phyloP scores from a whole-genome alignment of 2,329 filamentous ascomycete species.

The Elsinoe perseae region DNA sequence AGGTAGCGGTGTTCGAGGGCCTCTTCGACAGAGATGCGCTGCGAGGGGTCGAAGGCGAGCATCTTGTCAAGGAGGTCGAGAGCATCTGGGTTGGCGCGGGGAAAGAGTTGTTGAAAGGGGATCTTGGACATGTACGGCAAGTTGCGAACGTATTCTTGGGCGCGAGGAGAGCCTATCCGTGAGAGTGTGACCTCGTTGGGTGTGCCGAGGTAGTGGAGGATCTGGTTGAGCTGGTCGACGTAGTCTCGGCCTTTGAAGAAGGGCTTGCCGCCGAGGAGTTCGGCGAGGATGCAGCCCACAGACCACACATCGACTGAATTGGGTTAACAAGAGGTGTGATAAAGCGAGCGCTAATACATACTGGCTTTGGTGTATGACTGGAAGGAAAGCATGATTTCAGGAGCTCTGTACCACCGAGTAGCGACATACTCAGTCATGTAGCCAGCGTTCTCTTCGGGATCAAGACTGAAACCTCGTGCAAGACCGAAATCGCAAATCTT shows the following conservation, averaged over 20 bases:
- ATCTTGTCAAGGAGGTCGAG: slow-evolving; percentile 93
- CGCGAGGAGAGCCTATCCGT: slow-evolving; percentile 88
- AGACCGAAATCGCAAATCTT: slow-evolving; percentile 99
- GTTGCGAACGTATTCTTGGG: slow-evolving; percentile 87
- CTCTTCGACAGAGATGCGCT: slow-evolving; percentile 87
- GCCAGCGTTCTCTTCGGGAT: slow-evolving; percentile 95
- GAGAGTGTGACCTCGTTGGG: slow-evolving; percentile 90
- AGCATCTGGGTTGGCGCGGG: slow-evolving; percentile 89
- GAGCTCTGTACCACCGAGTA: slow-evolving; percentile 96
- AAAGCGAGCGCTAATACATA: slow-evolving; percentile 47
- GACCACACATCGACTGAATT: slow-evolving; percentile 92
- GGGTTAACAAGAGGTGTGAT: slow-evolving; percentile 16
- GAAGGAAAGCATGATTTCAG: slow-evolving; percentile 99
- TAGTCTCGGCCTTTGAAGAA: slow-evolving; percentile 99
- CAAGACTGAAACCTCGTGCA: slow-evolving; percentile 90
- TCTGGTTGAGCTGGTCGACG: slow-evolving; percentile 98
- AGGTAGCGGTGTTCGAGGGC: slow-evolving; percentile 95
- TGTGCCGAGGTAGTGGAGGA: slow-evolving; percentile 93
- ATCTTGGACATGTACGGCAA: slow-evolving; percentile 92
- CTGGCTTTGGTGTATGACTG: slow-evolving; percentile 99
- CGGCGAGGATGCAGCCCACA: slow-evolving; percentile 93
- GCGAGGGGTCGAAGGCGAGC: slow-evolving; percentile 92
- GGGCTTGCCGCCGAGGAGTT: slow-evolving; percentile 87
- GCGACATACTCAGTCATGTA: slow-evolving; percentile 99
- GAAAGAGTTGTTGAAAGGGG: slow-evolving; percentile 80